Base-by-base conservation (phyloP, 2,329 filamentous ascomycete species). In the Dothiorella sarmentorum region DNA sequence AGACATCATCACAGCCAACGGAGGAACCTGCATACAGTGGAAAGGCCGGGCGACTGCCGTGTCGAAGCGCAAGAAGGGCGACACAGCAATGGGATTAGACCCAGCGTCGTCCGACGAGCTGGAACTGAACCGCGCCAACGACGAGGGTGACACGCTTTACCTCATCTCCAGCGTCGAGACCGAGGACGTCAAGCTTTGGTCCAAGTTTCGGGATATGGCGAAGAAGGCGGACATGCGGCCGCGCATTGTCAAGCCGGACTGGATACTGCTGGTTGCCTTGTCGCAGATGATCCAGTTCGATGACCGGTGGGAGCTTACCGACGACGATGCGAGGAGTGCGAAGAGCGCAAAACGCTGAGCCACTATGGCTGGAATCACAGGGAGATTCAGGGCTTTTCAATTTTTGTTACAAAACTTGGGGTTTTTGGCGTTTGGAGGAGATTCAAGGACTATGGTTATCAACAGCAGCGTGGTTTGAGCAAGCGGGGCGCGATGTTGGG, bases 221-320 rank as follows among this genome's bases (percentile, higher is more conserved):
- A 77, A 81, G 62, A 87, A 86, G 65, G 87, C 89, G 43, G 87
- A 90, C 68, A 91, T 93, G 82, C 82, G 86, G 64, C 87, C 92
- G 2, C 81, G 89, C 56, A 86, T 99, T 38, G 91, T 97, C 22
- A 83, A 83, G 45, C 84, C 89, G 2, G 92, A 99, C 69, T 99
- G 94, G 94, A 73, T 99, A 66, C 77, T 99, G 59, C 88, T 92
- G 68, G 86, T 91, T 61, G 90, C 91, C 4, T 93, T 99, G 89
- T 85, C 84, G 66, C 94, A 99, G 75, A 81, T 91, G 72, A 77
- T 94, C 40, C 5, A 31, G 18, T 51, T 31, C 10, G 58, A 60
- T 9, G 51, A 56, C 20, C 51, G 35, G 7, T 60, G 49, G 51
- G 51, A 51, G 51, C 49, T 53, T 35, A 31, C 38, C 29, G 43